Conservation (phyloP, 257 asterid species). For the Solanum clarkiae region DNA sequence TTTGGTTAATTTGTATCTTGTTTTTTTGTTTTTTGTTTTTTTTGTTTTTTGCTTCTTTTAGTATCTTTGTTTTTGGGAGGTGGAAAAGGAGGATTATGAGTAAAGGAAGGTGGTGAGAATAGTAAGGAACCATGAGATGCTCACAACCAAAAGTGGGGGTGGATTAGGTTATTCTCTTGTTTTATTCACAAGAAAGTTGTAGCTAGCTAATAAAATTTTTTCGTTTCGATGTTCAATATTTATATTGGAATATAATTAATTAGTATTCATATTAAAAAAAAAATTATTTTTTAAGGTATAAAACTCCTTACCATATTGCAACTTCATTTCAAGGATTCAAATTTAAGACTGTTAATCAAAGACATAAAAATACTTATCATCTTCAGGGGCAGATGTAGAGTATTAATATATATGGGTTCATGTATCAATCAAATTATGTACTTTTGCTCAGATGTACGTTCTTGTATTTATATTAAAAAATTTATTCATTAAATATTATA, state of each 20-base stretch:
- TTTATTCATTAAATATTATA: not conserved
- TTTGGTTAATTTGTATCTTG: too few species aligned
- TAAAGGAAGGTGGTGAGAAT: not conserved
- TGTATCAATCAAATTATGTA: too few species aligned
- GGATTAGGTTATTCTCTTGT: constrained; percentile 13
- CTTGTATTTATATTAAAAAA: too few species aligned
- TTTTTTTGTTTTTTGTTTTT: too few species aligned
- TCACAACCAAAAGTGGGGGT: constrained; percentile 7
- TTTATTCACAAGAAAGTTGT: constrained; percentile 26
- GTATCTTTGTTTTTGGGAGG: not conserved
- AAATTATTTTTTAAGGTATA: not conserved
- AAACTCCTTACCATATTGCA: not conserved
- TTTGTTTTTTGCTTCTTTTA: too few species aligned
- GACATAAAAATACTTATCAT: not conserved
- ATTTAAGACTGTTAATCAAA: not conserved
- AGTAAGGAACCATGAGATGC: not conserved
- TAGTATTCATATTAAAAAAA: not conserved
- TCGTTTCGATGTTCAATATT: not conserved
- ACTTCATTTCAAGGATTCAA: not conserved
- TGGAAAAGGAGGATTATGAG: not conserved
- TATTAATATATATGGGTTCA: too few species aligned
- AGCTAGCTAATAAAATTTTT: not conserved
- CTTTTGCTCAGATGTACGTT: too few species aligned
- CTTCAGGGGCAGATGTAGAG: too few species aligned
- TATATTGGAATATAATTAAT: not conserved